phyloP scores from a whole-genome alignment of 305 asterid species.

The Fraxinus ornus region DNA sequence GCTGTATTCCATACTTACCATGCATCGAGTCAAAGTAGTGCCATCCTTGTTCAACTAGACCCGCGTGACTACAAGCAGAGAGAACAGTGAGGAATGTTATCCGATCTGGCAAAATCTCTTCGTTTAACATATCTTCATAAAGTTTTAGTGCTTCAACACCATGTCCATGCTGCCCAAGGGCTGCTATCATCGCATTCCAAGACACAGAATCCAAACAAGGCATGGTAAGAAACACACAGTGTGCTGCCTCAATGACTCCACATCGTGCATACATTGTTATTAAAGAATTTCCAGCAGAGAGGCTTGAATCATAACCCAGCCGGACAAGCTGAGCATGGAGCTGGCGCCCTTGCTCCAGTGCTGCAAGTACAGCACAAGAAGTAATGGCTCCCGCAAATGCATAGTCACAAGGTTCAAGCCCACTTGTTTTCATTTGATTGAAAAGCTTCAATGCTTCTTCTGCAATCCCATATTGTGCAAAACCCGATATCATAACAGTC shows the following conservation, averaged over 20 bases:
- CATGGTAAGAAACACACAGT: slow-evolving; percentile 53
- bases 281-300: slow-evolving; percentile 84
- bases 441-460: slow-evolving; percentile 81
- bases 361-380: slow-evolving; percentile 77
- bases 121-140: slow-evolving; percentile 69
- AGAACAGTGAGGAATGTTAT: slow-evolving; percentile 76
- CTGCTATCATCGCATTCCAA: slow-evolving; percentile 95
- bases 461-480: slow-evolving; percentile 73
- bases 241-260: slow-evolving; percentile 72
- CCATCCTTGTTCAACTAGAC: slow-evolving; percentile 70
- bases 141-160: slow-evolving; percentile 61
- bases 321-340: slow-evolving; percentile 74
- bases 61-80: slow-evolving; percentile 89
- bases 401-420: slow-evolving; percentile 74
- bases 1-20: slow-evolving; percentile 48
- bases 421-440: slow-evolving; percentile 60
- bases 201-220: slow-evolving; percentile 74
- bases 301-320: slow-evolving; percentile 80
- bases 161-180: slow-evolving; percentile 84
- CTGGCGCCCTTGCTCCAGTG: slow-evolving; percentile 80
- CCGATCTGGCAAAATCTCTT: slow-evolving; percentile 68
- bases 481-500: slow-evolving; percentile 84
- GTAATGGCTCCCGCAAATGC: slow-evolving; percentile 89
- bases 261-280: slow-evolving; percentile 86
- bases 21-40: slow-evolving; percentile 54